Conservation (phyloP, 148 eudicot genomes). For the Rhododendron simsii region DNA sequence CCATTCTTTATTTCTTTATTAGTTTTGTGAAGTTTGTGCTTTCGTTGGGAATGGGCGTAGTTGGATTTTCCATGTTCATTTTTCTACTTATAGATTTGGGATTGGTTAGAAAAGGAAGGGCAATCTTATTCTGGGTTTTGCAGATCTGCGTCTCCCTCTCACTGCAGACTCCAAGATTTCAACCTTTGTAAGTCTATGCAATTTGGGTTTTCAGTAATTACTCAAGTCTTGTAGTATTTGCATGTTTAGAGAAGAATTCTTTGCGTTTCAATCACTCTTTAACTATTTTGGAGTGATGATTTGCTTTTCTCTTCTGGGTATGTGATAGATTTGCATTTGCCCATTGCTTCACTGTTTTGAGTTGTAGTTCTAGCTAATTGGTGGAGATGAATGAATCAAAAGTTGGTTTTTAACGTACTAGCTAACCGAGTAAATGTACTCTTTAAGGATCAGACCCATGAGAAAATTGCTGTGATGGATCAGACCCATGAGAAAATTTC, state of each 20-base stretch:
- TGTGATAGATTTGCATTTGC: not conserved
- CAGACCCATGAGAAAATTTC: not conserved
- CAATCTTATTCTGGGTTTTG: conserved; percentile 12
- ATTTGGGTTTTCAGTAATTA: not conserved
- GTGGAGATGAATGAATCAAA: not conserved
- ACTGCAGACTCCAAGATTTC: not conserved
- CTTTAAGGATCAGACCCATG: not conserved
- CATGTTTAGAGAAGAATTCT: not conserved
- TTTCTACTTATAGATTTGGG: conserved; percentile 2
- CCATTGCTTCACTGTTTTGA: not conserved
- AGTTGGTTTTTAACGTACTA: not conserved
- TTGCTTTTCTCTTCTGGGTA: not conserved
- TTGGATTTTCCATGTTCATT: not conserved
- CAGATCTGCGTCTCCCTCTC: conserved; percentile 7
- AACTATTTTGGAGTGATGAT: not conserved
- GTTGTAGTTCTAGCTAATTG: not conserved
- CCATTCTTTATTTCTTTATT: conserved; percentile 11
- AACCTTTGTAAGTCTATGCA: not conserved
- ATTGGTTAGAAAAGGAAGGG: not conserved
- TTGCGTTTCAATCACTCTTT: not conserved
- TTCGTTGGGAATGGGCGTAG: conserved; percentile 5
- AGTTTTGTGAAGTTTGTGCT: not conserved
- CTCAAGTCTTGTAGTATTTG: not conserved
- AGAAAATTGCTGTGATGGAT: not conserved
- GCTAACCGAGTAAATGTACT: not conserved